A percentile compares a stretch with the other conserved stretches of the same genome.
phyloP scores from a whole-genome alignment of 495 filamentous ascomycete genomes.

The Talaromyces liani region DNA sequence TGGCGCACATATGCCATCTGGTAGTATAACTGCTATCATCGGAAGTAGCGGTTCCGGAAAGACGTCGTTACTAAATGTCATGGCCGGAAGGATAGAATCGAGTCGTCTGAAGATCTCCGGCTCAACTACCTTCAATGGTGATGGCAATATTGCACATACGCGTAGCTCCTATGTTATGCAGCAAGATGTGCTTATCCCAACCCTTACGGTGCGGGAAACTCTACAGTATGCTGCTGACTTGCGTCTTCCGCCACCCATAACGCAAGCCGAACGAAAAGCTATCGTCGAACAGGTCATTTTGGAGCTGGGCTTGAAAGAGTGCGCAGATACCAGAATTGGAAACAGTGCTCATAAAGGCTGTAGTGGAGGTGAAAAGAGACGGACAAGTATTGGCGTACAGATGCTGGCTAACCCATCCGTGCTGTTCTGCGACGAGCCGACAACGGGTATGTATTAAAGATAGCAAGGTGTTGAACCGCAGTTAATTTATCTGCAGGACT shows the following conservation, averaged over 20 bases:
- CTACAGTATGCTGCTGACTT: slow-evolving; percentile 64
- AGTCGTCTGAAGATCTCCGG: slow-evolving; percentile 46
- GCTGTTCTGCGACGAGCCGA: slow-evolving; percentile 69
- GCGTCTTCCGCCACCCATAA: slow-evolving; percentile 54
- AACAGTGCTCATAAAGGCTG: slow-evolving; percentile 62
- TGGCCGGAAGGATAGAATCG: slow-evolving; percentile 57
- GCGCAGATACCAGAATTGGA: slow-evolving; percentile 63
- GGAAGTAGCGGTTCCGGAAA: slow-evolving; percentile 68
- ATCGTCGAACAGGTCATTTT: slow-evolving; percentile 68
- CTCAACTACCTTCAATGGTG: slow-evolving; percentile 48
- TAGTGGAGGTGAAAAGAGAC: slow-evolving; percentile 68
- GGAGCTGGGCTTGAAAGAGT: slow-evolving; percentile 66
- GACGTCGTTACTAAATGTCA: slow-evolving; percentile 61
- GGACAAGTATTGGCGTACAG: slow-evolving; percentile 68
- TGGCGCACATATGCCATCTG: slow-evolving; percentile 46
- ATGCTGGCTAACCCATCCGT: slow-evolving; percentile 67
- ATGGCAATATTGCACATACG: slow-evolving; percentile 40
- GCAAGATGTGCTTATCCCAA: slow-evolving; percentile 63
- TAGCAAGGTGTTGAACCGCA: not conserved
- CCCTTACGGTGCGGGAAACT: slow-evolving; percentile 66
- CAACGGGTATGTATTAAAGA: slow-evolving; percentile 33
- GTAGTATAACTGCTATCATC: slow-evolving; percentile 64
- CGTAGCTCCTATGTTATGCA: slow-evolving; percentile 71
- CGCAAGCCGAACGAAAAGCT: slow-evolving; percentile 44
- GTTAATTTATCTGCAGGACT: slow-evolving; percentile 31